Evolutionary conservation across 306 rosid genomes (phyloP), one percentile per base, ranked within the genome.

Genomic region (Datisca glomerata): DNA sequence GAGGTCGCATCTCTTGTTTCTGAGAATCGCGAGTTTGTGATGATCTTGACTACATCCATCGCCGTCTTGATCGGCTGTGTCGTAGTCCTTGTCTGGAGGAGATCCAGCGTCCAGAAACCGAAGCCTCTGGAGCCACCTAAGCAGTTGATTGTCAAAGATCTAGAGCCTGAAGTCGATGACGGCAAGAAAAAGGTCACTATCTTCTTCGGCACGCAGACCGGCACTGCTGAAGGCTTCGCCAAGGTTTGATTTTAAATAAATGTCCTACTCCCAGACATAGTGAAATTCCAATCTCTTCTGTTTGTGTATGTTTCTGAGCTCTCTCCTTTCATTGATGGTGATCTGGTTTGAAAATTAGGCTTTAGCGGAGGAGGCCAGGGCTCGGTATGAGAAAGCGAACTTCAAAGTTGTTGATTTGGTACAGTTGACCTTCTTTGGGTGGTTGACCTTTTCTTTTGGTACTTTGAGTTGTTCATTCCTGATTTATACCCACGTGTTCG

Each of bases 221-320:
- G 99, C 2, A 85, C 99, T 5, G 99, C 99, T 9, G 99, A 91
- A 79, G 99, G 99, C 4, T 91, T 91, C 45, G 80, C 99, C 7
- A 91, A 81, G 92, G 96, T 79, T 28, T 10, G 65, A 32, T 31
- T 18, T 13, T 29, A n/a, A 33, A 20, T 21, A 14, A 34, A 22
- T 14, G 31, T 23, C 21, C 35, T 19, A 3, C 3, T 23, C 8
- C 43, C 5, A 13, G 11, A 6, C n/a, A 18, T 18, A 12, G 43
- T 8, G 12, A 41, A 0, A 25, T 29, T 28, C 12, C 16, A 8
- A 12, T 18, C 11, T 19, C 20, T 22, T 13, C 4, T 21, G 16
- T 12, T 13, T 51, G 17, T 27, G 15, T 23, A 21, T 40, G 40
- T 16, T 15, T 41, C 38, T 29, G 18, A 15, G 42, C 13, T 53